Evolutionary conservation across 805 yeast genomes (phyloP), one percentile per base, ranked within the genome.

Genomic region (Gaillardinia entomophila): DNA sequence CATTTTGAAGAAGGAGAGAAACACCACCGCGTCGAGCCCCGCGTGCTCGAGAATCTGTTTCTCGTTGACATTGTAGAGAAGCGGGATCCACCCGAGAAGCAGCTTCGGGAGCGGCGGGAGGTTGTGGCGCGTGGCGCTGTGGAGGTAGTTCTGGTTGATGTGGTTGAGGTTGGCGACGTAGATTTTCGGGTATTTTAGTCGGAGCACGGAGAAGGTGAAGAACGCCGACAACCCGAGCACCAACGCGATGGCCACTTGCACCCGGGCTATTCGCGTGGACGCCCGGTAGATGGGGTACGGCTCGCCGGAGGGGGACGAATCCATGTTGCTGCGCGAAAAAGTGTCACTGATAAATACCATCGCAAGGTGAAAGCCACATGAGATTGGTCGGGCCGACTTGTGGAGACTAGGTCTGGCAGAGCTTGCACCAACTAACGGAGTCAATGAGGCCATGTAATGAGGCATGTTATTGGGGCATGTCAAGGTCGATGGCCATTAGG

Each of bases 21-120:
- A 90, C 30, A 92, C 97, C 59, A 75, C 88, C 1, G 97, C 97
- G 60, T 90, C 98, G 27, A 90, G 60, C 0, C 98, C 98, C 2
- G 97, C 96, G 48, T 80, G 82, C 39, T 87, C 90, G 31, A 90
- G 67, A 2, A 92, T 73, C 36, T 87, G 88, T 12, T 73, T 68
- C 45, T 90, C 97, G 16, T 71, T 66, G 13, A 89, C 77, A 10
- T 57, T 56, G 50, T 73, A 74, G 11, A 90, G 60, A 0, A 77
- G 73, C 0, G 79, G 73, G 6, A 89, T 67, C 97, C 97, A 90
- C 2, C 89, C 88, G 46, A 88, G 82, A 10, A 83, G 52, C 2
- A 85, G 68, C 24, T 53, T 55, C 4, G 84, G 79, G 13, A 85
- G 62, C 20, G 55, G 49, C 3, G 92, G 95, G 7, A 83, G 67